A percentile compares a stretch with the other conserved stretches of the same genome.
phyloP scores from a whole-genome alignment of 805 yeast genomes.

The Priceomyces carsonii region DNA sequence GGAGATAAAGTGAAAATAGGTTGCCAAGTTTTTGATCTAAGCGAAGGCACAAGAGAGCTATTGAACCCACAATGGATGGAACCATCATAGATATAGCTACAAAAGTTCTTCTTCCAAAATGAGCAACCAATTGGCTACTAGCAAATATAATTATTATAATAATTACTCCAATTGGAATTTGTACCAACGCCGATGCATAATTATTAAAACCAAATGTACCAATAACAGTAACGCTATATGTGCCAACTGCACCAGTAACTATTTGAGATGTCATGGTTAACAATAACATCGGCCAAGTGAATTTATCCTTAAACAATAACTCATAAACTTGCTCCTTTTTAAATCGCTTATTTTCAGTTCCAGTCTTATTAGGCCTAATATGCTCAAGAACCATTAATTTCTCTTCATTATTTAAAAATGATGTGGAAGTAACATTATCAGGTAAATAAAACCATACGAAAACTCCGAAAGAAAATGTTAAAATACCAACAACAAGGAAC shows the following conservation, averaged over 20 bases:
- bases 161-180: conserved; percentile 29
- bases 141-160: conserved; percentile 33
- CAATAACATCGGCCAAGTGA: conserved; percentile 35
- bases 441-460: conserved; percentile 48
- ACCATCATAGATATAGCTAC: conserved; percentile 11
- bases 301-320: conserved; percentile 33
- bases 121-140: conserved; percentile 31
- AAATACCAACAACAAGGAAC: conserved; percentile 59
- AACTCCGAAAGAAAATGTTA: conserved; percentile 54
- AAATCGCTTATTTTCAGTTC: conserved; percentile 41
- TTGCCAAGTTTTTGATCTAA: conserved; percentile 43
- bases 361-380: conserved; percentile 37
- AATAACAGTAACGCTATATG: conserved; percentile 18
- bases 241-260: conserved; percentile 34
- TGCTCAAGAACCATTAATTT: conserved; percentile 31
- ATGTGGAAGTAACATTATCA: conserved; percentile 33
- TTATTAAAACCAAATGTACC: conserved; percentile 20
- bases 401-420: conserved; percentile 39
- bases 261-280: conserved; percentile 26
- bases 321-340: conserved; percentile 38
- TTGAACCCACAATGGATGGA: conserved; percentile 32
- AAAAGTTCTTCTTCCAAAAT: conserved; percentile 22
- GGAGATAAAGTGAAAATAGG: conserved; percentile 49
- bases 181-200: conserved; percentile 18
- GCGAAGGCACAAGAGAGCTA: conserved; percentile 38